Base-by-base conservation (phyloP, 2,329 filamentous ascomycete genomes). In the Ascochyta viciae-villosae region DNA sequence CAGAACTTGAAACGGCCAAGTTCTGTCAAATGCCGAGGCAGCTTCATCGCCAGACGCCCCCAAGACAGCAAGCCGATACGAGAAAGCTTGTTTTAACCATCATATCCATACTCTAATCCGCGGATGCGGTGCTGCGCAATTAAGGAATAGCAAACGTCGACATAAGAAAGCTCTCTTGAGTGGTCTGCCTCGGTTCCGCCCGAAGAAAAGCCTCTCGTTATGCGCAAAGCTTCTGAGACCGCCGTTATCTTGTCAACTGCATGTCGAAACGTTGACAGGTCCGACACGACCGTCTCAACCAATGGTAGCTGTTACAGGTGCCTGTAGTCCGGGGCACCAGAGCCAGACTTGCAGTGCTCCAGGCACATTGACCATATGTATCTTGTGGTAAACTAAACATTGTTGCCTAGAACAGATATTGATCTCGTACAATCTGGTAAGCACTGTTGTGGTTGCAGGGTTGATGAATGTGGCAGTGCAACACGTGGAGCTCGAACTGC, bases 1-100 rank as follows among this genome's bases (percentile, higher is more conserved):
- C n/a, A 46, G 23, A 50, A 46, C 35, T 39, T 56, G 53, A 56
- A 51, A 56, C 53, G 1, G 10, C 41, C 16, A 24, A 38, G 42
- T 35, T 12, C 12, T 26, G 16, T 43, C 24, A 24, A 33, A 22
- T 27, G 22, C 53, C 53, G 42, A 50, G 53, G 41, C 40, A 55
- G 51, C 39, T 33, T 39, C 19, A 7, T 26, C 19, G 23, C 23
- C 10, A 22, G 10, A 35, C 10, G 41, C 19, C 23, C 9, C 16
- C 9, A 13, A 12, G 37, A 19, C 26, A 19, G 5, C 15, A 13
- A 9, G n/a, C 5, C 13, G 4, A 13, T 2, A 37, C n/a, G 9
- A 19, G 19, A 47, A 50, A 46, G 41, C 31, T 47, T 56, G 12
- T 27, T 1, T 37, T 23, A n/a, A 31, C 9, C 12, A 10, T 16